Percentiles rank a stretch among this genome's conserved stretches.
Conservation (phyloP, 176 grass and related monocot genomes). For the Eragrostis curvula region DNA sequence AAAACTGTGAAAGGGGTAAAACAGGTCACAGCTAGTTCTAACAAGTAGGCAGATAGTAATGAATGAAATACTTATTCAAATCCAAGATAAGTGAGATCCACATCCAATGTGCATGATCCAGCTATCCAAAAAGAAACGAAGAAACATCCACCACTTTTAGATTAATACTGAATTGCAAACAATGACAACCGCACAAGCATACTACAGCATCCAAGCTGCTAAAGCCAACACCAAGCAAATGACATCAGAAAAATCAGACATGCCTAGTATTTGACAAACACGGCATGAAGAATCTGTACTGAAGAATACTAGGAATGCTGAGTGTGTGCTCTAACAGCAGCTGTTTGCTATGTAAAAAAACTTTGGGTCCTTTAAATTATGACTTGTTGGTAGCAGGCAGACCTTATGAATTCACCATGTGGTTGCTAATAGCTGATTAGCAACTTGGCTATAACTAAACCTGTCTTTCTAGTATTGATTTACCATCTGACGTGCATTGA, state of each 20-base stretch:
- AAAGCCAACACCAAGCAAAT: background rate
- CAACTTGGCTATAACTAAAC: background rate
- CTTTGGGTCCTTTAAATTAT: background rate
- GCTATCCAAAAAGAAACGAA: background rate
- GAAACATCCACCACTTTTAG: background rate
- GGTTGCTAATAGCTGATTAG: background rate
- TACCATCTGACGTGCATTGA: background rate
- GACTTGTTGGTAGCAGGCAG: background rate
- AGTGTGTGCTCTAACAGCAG: background rate
- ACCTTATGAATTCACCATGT: no score
- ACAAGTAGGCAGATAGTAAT: background rate
- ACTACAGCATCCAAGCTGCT: background rate
- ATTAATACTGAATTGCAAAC: no score
- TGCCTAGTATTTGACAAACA: background rate
- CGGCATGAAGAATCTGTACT: background rate
- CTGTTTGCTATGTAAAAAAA: background rate
- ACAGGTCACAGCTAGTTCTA: background rate
- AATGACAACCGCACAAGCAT: background rate
- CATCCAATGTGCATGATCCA: background rate
- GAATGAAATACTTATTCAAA: background rate
- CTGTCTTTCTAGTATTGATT: background rate
- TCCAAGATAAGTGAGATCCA: background rate
- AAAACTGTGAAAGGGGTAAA: background rate
- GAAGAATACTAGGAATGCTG: background rate
- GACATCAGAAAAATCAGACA: background rate